These are phyloP conservation scores for Anthracocystis panici-leucophaei DNA, from an alignment of 1,284 basidiomycete genomes.

Conservation along the genomic window DNA sequence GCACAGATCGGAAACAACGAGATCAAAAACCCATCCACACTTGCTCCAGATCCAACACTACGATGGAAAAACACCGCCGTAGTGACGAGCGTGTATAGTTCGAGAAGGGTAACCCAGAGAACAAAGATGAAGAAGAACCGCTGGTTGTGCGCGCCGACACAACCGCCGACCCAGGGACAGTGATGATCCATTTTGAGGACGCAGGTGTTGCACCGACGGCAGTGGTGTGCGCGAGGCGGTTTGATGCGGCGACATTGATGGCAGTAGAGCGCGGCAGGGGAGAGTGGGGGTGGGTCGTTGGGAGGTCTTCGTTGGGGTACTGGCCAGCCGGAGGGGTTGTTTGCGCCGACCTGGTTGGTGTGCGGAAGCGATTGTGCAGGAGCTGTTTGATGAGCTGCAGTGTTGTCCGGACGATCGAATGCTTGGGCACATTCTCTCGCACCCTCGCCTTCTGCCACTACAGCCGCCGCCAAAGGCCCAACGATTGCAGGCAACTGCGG, in stretches of 20 bases:
- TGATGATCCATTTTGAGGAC: conserved; percentile 82
- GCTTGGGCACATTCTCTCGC: conserved; percentile 6
- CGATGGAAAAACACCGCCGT: conserved; percentile 68
- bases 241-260: conserved; percentile 73
- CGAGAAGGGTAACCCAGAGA: conserved; percentile 75
- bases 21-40: conserved; percentile 77
- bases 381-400: background rate
- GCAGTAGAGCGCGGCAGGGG: conserved; percentile 59
- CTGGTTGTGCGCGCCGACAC: conserved; percentile 83
- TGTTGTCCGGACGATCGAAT: background rate
- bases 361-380: background rate
- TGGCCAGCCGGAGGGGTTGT: conserved; percentile 12
- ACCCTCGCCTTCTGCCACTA: conserved; percentile 18
- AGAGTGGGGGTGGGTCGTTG: conserved; percentile 39
- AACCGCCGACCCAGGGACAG: conserved; percentile 79
- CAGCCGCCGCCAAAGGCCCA: conserved; percentile 26
- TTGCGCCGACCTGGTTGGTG: background rate
- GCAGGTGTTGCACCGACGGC: conserved; percentile 79
- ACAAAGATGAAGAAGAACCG: conserved; percentile 83
- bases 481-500: conserved; percentile 27
- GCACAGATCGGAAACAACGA: conserved; percentile 76
- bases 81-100: conserved; percentile 75
- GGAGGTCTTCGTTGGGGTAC: conserved; percentile 24
- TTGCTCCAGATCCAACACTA: conserved; percentile 50
- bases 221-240: conserved; percentile 81